Base-by-base conservation (phyloP, 1,284 basidiomycete genomes). In the Athelia sp. region DNA sequence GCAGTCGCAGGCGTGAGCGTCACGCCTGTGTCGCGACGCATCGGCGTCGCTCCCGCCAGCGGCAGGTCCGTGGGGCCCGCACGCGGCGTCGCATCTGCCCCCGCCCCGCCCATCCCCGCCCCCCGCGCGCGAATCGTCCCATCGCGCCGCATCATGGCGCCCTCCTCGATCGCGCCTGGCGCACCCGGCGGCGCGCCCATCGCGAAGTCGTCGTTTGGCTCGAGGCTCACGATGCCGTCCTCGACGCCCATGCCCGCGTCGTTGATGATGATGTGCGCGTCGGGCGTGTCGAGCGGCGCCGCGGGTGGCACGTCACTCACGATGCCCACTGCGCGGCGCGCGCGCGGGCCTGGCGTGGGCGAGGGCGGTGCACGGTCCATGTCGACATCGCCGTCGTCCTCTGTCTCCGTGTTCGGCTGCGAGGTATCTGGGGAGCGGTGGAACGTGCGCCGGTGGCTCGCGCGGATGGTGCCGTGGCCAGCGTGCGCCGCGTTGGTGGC, bases 181-280 rank as follows among this genome's bases (percentile, higher is more conserved):
- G 88, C 87, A 32, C 87, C 87, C 9, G 88, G 88, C 9, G 88
- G 88, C 0, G 88, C 88, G 48, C 88, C 88, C 87, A 90, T 90
- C 10, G 87, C 87, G 55, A 90, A 84, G 62, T 90, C 88, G 53
- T 90, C 87, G 58, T 90, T 81, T 40, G 76, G 75, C 46, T 84
- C 84, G 32, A 87, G 66, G 8, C 76, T 79, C 10, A 85, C 85
- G 43, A 90, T 81, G 0, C 82, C 86, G 52, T 86, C 84, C 49
- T 83, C 82, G 9, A 86, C 82, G 1, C 76, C 75, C n/a, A 77
- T 75, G 3, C 73, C 73, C 22, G 69, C 76, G 44, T 76, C 71
- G 53, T 79, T 82, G 64, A 87, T 85, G 47, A 86, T 84, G 46
- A 86, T 85, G 54, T 82, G 82, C 1, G 80, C 79, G 52, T 84